Percentiles rank a stretch among this genome's conserved stretches.
Conservation (phyloP, 2,329 filamentous ascomycete genomes). For the Chrysoporthe cubensis region DNA sequence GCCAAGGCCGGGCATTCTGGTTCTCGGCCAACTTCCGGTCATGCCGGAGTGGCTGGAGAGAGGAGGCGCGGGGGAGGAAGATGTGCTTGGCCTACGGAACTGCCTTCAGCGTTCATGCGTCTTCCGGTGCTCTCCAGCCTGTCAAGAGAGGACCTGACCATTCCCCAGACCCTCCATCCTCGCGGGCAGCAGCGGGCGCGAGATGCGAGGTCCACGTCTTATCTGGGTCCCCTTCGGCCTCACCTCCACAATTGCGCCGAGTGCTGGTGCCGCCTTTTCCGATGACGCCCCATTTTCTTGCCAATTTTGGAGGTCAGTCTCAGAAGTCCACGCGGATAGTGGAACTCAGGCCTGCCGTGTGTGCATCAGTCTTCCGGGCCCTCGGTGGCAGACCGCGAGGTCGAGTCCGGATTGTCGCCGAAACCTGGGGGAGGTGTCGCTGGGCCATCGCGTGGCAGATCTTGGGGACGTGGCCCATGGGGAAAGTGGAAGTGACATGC, state of each 20-base stretch:
- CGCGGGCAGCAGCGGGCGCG: not conserved
- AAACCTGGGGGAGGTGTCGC: slow-evolving; percentile 11
- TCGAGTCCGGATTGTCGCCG: slow-evolving; percentile 1
- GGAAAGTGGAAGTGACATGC: not conserved
- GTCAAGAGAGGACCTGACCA: not conserved
- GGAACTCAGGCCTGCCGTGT: not conserved
- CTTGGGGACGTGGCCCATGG: slow-evolving; percentile 6
- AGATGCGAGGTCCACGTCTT: not conserved
- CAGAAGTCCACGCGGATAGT: not conserved
- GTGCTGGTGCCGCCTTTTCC: slow-evolving; percentile 20
- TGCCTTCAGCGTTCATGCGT: not conserved
- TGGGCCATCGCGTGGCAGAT: slow-evolving; percentile 8
- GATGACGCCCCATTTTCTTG: not conserved
- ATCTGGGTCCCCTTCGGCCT: slow-evolving; percentile 13
- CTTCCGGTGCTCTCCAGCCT: not conserved
- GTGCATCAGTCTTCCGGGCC: not conserved
- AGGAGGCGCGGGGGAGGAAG: not conserved
- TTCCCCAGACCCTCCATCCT: not conserved
- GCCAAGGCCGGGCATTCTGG: slow-evolving; percentile 11
- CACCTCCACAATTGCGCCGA: slow-evolving; percentile 21
- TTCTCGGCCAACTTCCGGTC: slow-evolving; percentile 12
- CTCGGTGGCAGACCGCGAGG: not conserved
- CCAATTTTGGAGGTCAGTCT: not conserved
- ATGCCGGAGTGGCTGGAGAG: not conserved
- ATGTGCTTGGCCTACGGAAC: not conserved